Evolutionary conservation across 106 monocot species (phyloP).

Genomic region (Allium sativum): DNA sequence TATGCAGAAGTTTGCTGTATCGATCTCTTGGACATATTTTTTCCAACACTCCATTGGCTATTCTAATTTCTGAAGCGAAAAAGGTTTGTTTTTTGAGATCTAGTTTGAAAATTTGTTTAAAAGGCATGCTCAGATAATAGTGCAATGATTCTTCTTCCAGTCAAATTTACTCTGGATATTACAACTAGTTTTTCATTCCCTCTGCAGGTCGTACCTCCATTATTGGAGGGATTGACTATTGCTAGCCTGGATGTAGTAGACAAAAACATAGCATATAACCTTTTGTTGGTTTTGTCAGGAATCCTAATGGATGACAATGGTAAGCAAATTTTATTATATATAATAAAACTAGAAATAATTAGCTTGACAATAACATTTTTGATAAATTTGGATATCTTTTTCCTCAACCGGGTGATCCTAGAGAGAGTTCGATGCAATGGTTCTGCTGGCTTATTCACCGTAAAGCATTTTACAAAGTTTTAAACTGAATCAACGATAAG

Average conservation of each 20-base stretch:
- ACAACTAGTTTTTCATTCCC: slow-evolving; percentile 4
- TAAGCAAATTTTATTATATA: slow-evolving; percentile 9
- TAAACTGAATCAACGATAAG: no score
- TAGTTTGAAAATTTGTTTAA: slow-evolving; percentile 2
- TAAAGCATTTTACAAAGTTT: no score
- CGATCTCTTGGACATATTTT: slow-evolving; percentile 80
- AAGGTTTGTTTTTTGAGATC: slow-evolving; percentile 37
- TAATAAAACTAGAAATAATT: no score
- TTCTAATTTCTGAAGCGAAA: slow-evolving; percentile 54
- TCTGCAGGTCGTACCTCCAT: slow-evolving; percentile 59
- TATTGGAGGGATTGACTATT: slow-evolving; percentile 51
- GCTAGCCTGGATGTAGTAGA: slow-evolving; percentile 33
- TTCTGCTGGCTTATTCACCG: no score
- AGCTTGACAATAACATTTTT: no score
- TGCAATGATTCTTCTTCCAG: not conserved
- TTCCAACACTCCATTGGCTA: slow-evolving; percentile 58
- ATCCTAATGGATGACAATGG: slow-evolving; percentile 76
- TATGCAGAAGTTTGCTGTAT: slow-evolving; percentile 50
- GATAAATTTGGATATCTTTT: no score
- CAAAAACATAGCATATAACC: slow-evolving; percentile 69
- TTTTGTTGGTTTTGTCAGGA: slow-evolving; percentile 72
- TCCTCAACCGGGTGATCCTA: no score
- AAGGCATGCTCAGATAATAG: not conserved
- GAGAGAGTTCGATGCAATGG: no score
- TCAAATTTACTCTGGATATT: not conserved